Evolutionary conservation across 2,329 filamentous ascomycete genomes (phyloP).

Genomic region (Trichoderma aggressivum): DNA sequence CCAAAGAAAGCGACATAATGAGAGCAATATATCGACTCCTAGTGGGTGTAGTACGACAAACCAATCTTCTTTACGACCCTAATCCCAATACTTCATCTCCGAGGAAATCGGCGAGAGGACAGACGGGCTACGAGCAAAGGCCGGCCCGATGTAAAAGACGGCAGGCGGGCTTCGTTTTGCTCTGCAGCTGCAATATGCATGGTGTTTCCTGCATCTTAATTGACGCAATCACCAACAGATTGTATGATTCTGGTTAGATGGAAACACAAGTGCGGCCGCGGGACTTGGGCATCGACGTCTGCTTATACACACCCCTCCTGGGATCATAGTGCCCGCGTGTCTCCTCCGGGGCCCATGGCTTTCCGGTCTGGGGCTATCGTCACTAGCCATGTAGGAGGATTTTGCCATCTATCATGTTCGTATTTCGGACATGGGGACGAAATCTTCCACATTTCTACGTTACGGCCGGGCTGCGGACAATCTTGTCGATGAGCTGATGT

Average conservation of each 20-base stretch:
- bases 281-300: not conserved
- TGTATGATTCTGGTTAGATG: not conserved
- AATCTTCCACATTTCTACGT: not conserved
- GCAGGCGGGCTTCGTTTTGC: not conserved
- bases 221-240: slow-evolving; percentile 14
- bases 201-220: slow-evolving; percentile 11
- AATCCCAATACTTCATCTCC: not conserved
- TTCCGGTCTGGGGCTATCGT: not conserved
- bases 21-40: not conserved
- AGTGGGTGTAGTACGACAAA: not conserved
- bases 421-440: not conserved
- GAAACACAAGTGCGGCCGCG: not conserved
- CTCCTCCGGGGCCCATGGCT: not conserved
- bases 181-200: slow-evolving; percentile 5
- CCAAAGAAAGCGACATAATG: not conserved
- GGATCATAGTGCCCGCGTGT: not conserved
- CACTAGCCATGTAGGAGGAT: not conserved
- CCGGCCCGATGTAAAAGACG: not conserved
- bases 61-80: not conserved
- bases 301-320: not conserved
- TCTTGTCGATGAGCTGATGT: not conserved
- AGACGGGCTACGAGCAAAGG: not conserved
- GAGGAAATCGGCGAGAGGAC: not conserved
- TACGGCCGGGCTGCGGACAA: not conserved
- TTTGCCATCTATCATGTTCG: not conserved